Conservation (phyloP, 257 asterid species). For the Nicotiana otophora region DNA sequence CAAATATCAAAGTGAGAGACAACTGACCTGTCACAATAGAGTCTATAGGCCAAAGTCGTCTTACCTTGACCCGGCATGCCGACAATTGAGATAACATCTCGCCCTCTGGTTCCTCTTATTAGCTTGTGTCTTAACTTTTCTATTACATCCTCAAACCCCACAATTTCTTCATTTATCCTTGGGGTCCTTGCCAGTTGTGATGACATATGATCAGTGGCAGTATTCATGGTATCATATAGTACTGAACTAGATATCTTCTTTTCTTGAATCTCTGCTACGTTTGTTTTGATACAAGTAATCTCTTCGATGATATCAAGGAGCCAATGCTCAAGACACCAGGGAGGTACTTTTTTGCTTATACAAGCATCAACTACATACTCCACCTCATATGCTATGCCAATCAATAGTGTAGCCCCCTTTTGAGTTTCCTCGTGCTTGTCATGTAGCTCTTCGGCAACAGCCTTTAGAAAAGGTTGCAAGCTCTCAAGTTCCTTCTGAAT, state of each 20-base stretch:
- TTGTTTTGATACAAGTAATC: not conserved
- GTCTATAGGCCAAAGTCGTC: not conserved
- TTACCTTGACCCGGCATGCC: conserved; percentile 1
- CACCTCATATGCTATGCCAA: conserved; percentile 17
- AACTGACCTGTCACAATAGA: not conserved
- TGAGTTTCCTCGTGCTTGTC: not conserved
- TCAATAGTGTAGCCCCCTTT: not conserved
- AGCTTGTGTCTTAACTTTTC: not conserved
- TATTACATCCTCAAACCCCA: not conserved
- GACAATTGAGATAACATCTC: not conserved
- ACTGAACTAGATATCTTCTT: not conserved
- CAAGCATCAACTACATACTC: conserved; percentile 16
- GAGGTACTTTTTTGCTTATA: not conserved
- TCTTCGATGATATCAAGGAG: not conserved
- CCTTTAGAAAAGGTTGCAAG: not conserved
- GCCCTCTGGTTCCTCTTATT: not conserved
- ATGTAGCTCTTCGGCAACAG: not conserved
- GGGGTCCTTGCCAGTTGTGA: not conserved
- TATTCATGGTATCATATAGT: not conserved
- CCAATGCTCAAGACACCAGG: conserved; percentile 3
- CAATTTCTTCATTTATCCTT: no score
- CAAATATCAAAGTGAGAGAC: not conserved
- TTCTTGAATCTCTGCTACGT: not conserved
- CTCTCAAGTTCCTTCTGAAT: not conserved
- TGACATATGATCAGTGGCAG: not conserved